Conservation (phyloP, 768 basidiomycete genomes). For the Boletus pseudo-olivaceus region DNA sequence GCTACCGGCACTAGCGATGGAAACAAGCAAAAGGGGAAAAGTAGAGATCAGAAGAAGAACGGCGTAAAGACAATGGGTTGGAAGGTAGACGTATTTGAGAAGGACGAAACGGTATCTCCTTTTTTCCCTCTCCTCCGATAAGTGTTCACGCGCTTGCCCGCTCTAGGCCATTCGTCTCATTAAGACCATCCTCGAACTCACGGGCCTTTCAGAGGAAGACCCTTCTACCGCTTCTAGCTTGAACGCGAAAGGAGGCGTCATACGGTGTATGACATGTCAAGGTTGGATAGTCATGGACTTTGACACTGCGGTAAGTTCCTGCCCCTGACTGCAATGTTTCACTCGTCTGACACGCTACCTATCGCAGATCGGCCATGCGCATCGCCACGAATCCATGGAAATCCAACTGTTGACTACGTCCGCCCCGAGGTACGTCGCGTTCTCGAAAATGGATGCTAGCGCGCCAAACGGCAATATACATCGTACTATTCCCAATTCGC, state of each 20-base stretch:
- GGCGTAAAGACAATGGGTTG: constrained; percentile 35
- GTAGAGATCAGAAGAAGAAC: neutral
- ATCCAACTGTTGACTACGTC: constrained; percentile 31
- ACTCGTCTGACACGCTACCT: neutral
- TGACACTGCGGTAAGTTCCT: constrained; percentile 41
- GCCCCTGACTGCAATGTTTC: no score
- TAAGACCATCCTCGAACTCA: constrained; percentile 34
- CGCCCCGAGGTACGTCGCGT: rapidly evolving
- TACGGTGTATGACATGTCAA: constrained; percentile 51
- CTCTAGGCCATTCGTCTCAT: constrained; percentile 48
- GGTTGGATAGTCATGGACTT: constrained; percentile 48
- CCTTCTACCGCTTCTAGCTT: constrained; percentile 19
- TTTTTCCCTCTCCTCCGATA: neutral
- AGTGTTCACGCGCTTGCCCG: neutral
- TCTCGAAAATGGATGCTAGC: neutral
- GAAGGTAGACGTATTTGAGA: constrained; percentile 51
- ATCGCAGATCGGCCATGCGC: constrained; percentile 58
- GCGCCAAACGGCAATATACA: no score
- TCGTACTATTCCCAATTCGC: neutral
- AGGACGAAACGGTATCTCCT: constrained; percentile 50
- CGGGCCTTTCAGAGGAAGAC: constrained; percentile 31
- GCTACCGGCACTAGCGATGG: constrained; percentile 1
- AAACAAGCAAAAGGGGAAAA: constrained; percentile 16
- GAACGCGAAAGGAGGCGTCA: constrained; percentile 24
- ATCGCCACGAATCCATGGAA: constrained; percentile 56